Conservation (phyloP, 2,329 filamentous ascomycete genomes). For the Arthroderma uncinatum region DNA sequence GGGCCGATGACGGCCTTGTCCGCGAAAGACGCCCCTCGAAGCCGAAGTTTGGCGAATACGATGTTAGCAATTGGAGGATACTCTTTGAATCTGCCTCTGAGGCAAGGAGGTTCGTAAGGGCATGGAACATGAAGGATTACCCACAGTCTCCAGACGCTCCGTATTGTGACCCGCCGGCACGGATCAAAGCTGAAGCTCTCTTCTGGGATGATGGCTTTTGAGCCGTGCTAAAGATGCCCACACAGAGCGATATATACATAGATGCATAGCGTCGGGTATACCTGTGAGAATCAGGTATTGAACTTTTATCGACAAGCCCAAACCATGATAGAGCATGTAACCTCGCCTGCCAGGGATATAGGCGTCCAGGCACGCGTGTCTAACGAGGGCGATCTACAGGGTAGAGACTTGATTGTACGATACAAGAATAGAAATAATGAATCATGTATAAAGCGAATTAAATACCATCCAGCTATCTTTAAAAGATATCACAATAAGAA, state of each 20-base stretch:
- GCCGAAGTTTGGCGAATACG: conserved; percentile 2
- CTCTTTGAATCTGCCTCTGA: conserved; percentile 46
- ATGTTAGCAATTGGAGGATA: conserved; percentile 40
- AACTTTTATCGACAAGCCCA: too few species aligned
- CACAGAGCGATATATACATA: background rate
- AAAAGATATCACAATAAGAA: background rate
- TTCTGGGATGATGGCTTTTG: conserved; percentile 10
- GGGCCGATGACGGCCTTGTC: background rate
- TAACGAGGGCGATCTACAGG: too few species aligned
- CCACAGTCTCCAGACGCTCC: conserved; percentile 17
- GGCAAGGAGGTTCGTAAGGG: conserved; percentile 42
- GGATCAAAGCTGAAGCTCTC: conserved; percentile 17
- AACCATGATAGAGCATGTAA: too few species aligned
- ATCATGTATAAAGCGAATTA: background rate
- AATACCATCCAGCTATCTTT: conserved; percentile 4
- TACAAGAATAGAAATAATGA: background rate
- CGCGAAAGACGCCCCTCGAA: background rate
- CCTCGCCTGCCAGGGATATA: too few species aligned
- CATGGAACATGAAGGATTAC: conserved; percentile 43
- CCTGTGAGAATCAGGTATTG: too few species aligned
- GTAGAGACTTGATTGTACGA: background rate
- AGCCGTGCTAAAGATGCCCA: background rate
- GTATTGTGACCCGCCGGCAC: conserved; percentile 12
- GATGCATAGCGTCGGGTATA: too few species aligned
- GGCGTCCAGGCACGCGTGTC: too few species aligned